Evolutionary conservation across 1,284 basidiomycete species (phyloP).

Genomic region (Leccinum subspadiceum): DNA sequence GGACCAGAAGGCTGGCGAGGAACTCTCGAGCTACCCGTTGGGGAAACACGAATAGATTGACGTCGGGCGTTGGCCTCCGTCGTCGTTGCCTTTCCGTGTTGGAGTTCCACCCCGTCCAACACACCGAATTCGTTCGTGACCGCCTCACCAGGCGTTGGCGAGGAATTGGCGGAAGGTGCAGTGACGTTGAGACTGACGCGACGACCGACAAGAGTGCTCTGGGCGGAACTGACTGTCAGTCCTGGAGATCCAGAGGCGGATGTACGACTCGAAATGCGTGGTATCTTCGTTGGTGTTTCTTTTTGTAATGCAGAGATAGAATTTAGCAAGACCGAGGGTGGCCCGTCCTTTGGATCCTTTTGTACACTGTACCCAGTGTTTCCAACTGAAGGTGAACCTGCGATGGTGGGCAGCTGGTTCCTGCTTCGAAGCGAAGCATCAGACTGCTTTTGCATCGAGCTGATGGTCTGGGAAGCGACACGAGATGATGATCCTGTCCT

Average conservation of each 20-base stretch:
- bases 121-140: slow-evolving; percentile 77
- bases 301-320: slow-evolving; percentile 55
- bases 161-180: slow-evolving; percentile 60
- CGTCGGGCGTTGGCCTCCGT: slow-evolving; percentile 42
- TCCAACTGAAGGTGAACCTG: slow-evolving; percentile 85
- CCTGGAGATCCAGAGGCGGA: slow-evolving; percentile 68
- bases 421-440: slow-evolving; percentile 74
- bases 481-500: slow-evolving; percentile 55
- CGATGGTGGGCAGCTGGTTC: slow-evolving; percentile 80
- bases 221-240: slow-evolving; percentile 53
- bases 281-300: slow-evolving; percentile 92
- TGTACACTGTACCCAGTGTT: slow-evolving; percentile 47
- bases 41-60: slow-evolving; percentile 58
- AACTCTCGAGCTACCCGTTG: slow-evolving; percentile 54
- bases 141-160: slow-evolving; percentile 50
- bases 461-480: slow-evolving; percentile 70
- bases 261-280: slow-evolving; percentile 81
- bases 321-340: slow-evolving; percentile 51
- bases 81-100: slow-evolving; percentile 34
- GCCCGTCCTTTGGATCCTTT: slow-evolving; percentile 56
- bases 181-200: slow-evolving; percentile 60
- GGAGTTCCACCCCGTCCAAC: slow-evolving; percentile 54
- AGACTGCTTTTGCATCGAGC: slow-evolving; percentile 79
- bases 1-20: slow-evolving; percentile 64
- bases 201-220: slow-evolving; percentile 46